These are phyloP conservation scores for Calonectria henricotiae DNA, from an alignment of 2,329 filamentous ascomycete species.

Conservation along the genomic window DNA sequence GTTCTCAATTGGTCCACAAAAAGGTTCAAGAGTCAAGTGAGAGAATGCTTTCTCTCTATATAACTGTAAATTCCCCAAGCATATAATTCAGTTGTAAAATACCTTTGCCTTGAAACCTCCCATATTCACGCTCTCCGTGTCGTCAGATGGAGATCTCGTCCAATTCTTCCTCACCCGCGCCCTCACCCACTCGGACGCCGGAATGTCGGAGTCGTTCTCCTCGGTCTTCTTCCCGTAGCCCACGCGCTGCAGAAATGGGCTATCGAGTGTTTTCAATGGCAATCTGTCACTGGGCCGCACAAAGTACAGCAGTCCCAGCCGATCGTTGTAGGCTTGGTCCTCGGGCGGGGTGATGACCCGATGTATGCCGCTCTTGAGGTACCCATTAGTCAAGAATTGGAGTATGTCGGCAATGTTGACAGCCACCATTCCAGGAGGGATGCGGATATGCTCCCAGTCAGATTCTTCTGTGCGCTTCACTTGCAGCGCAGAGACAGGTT, in stretches of 20 bases:
- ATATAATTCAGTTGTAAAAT: not conserved
- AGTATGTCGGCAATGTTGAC: constrained; percentile 10
- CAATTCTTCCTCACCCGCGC: constrained; percentile 12
- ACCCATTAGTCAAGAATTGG: not conserved
- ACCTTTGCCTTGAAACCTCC: constrained; percentile 13
- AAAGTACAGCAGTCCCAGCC: not conserved
- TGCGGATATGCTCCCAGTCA: not conserved
- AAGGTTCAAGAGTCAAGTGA: too few relatives aligned
- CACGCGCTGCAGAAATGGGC: not conserved
- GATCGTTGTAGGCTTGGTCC: not conserved
- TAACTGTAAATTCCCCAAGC: not conserved
- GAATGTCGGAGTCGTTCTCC: not conserved
- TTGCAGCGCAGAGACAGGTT: constrained; percentile 5
- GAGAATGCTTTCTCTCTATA: too few relatives aligned
- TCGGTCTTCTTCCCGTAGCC: not conserved
- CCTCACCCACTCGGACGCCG: constrained; percentile 3
- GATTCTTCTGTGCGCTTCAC: constrained; percentile 4
- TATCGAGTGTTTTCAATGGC: not conserved
- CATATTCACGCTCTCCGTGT: not conserved
- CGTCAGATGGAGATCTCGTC: constrained; percentile 1
- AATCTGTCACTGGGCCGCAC: not conserved
- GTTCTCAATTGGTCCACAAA: too few relatives aligned
- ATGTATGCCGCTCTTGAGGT: constrained; percentile 1
- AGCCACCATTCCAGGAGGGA: not conserved
- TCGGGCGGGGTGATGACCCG: not conserved